These are phyloP conservation scores for Acacia confusa DNA, from an alignment of 306 rosid genomes.

Conservation along the genomic window DNA sequence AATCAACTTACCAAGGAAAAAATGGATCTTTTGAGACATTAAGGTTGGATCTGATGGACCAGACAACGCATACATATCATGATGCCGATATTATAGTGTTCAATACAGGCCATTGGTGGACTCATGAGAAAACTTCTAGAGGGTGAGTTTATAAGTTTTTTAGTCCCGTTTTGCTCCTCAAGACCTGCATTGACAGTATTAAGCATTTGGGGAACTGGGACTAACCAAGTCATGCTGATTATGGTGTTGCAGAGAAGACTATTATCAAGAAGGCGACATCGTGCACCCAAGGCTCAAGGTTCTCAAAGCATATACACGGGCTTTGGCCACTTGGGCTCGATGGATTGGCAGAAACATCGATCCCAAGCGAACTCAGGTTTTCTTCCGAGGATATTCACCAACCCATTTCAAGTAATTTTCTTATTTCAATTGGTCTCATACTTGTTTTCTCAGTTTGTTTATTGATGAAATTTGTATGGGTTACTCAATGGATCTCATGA, in stretches of 20 bases:
- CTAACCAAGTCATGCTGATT: conserved; percentile 14
- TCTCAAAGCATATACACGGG: conserved; percentile 75
- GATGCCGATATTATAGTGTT: conserved; percentile 87
- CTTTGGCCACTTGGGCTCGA: conserved; percentile 85
- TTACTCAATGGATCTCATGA: neutral
- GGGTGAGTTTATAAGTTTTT: conserved; percentile 58
- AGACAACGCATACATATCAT: conserved; percentile 57
- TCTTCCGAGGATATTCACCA: conserved; percentile 90
- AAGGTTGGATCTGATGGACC: conserved; percentile 92
- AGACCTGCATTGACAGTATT: neutral
- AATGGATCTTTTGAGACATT: conserved; percentile 76
- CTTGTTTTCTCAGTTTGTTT: neutral
- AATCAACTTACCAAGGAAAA: conserved; percentile 59
- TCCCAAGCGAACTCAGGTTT: conserved; percentile 62
- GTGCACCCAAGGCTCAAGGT: conserved; percentile 79
- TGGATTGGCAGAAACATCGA: conserved; percentile 75
- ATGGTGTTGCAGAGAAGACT: conserved; percentile 65
- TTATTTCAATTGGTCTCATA: neutral
- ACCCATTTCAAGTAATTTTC: conserved; percentile 82
- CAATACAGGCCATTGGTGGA: conserved; percentile 99
- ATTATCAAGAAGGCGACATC: conserved; percentile 88
- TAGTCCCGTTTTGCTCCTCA: neutral
- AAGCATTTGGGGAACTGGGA: neutral
- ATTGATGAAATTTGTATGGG: neutral
- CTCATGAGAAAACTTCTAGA: conserved; percentile 89